Conservation (phyloP, 2,329 filamentous ascomycete species). For the Herpotrichia juniperi region DNA sequence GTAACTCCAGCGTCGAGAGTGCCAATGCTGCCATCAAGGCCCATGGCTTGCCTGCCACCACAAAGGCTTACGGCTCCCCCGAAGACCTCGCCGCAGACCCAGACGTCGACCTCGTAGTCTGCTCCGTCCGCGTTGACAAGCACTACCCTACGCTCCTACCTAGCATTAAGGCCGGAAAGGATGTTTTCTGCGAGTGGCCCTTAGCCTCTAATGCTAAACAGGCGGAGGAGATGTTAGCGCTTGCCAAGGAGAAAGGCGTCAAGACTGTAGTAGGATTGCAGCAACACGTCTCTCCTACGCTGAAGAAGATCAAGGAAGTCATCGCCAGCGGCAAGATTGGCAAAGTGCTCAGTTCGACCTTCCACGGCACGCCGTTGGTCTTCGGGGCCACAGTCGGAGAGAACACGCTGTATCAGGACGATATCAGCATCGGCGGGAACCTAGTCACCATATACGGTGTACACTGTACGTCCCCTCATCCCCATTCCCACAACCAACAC, state of each 20-base stretch:
- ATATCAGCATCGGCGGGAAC: slow-evolving; percentile 51
- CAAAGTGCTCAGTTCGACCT: slow-evolving; percentile 43
- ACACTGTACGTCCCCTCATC: slow-evolving; percentile 25
- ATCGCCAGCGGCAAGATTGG: slow-evolving; percentile 50
- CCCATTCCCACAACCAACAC: background rate
- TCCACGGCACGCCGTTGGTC: slow-evolving; percentile 21
- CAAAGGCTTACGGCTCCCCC: slow-evolving; percentile 52
- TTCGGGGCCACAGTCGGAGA: slow-evolving; percentile 16
- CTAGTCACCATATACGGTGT: slow-evolving; percentile 45
- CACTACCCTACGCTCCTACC: slow-evolving; percentile 50
- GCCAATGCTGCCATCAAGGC: slow-evolving; percentile 49
- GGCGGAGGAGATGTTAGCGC: slow-evolving; percentile 47
- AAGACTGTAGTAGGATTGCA: slow-evolving; percentile 56
- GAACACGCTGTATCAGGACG: slow-evolving; percentile 55
- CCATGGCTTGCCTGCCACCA: slow-evolving; percentile 44
- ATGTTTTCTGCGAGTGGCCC: slow-evolving; percentile 57
- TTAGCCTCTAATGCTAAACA: slow-evolving; percentile 45
- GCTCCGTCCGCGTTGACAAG: slow-evolving; percentile 47
- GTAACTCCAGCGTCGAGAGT: slow-evolving; percentile 50
- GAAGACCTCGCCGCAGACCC: slow-evolving; percentile 51
- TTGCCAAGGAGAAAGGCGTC: slow-evolving; percentile 47
- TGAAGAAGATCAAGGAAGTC: slow-evolving; percentile 48
- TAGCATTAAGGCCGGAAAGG: slow-evolving; percentile 54
- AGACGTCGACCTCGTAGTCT: slow-evolving; percentile 54
- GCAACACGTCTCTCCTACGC: slow-evolving; percentile 43